A percentile compares a stretch with the other conserved stretches of the same genome.
phyloP scores from a whole-genome alignment of 768 basidiomycete species.

The Pulveroboletus sp. region DNA sequence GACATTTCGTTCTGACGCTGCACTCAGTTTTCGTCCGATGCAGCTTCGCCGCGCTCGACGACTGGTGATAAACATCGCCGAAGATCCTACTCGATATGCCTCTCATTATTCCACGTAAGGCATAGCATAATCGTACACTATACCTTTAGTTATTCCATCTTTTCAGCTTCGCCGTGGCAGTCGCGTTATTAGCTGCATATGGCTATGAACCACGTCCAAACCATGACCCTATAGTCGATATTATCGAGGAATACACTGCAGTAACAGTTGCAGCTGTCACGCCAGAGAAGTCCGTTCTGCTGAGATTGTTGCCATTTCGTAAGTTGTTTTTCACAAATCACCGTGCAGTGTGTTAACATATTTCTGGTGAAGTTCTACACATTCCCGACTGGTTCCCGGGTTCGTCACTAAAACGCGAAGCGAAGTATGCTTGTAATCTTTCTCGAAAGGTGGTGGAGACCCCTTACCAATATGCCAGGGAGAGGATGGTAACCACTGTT shows the following conservation, averaged over 20 bases:
- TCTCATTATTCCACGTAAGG: not conserved
- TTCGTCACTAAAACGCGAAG: not conserved
- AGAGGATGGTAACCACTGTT: not conserved
- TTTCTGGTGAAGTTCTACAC: slow-evolving; percentile 15
- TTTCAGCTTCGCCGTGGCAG: slow-evolving; percentile 4
- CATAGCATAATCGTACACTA: not conserved
- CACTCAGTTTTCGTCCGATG: slow-evolving; percentile 3
- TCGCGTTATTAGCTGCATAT: slow-evolving; percentile 2
- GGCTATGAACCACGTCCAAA: slow-evolving; percentile 2
- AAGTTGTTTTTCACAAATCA: not conserved
- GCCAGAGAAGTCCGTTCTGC: not conserved
- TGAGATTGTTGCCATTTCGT: slow-evolving; percentile 9
- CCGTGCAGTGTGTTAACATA: not conserved
- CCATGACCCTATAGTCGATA: slow-evolving; percentile 7
- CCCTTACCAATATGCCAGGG: slow-evolving; percentile 5
- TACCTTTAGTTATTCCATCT: not conserved
- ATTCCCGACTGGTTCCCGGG: slow-evolving; percentile 23
- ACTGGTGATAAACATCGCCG: not conserved
- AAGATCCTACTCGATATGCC: not conserved
- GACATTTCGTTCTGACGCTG: slow-evolving; percentile 7
- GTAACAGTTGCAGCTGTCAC: not conserved
- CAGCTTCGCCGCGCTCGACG: slow-evolving; percentile 4
- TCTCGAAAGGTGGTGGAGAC: not conserved
- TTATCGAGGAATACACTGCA: not conserved
- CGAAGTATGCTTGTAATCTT: not conserved